These are phyloP conservation scores for Eutypa lata DNA, from an alignment of 2,329 filamentous ascomycete species.

Conservation along the genomic window DNA sequence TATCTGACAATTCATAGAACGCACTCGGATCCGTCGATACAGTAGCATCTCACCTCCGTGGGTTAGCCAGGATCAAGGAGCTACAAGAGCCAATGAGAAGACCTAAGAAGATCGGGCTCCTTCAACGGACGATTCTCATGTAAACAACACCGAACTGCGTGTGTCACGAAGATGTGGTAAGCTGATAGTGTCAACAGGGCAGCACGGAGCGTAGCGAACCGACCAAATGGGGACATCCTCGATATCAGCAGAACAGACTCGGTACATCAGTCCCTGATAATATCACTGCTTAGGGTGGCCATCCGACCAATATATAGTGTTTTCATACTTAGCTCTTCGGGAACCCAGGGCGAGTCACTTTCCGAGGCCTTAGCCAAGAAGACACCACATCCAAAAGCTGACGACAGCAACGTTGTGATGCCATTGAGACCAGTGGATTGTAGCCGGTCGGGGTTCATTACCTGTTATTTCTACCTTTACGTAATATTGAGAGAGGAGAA, in stretches of 20 bases:
- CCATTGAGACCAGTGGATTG: slow-evolving; percentile 26
- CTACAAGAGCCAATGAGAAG: slow-evolving; percentile 25
- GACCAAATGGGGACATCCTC: slow-evolving; percentile 34
- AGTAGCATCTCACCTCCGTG: slow-evolving; percentile 40
- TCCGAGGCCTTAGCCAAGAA: slow-evolving; percentile 25
- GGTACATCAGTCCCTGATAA: slow-evolving; percentile 42
- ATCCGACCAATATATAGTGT: slow-evolving; percentile 37
- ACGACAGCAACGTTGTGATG: slow-evolving; percentile 12
- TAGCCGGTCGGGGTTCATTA: slow-evolving; percentile 43
- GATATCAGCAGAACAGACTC: slow-evolving; percentile 35
- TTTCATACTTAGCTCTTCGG: slow-evolving; percentile 20
- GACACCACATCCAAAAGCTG: slow-evolving; percentile 16
- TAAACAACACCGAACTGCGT: slow-evolving; percentile 16
- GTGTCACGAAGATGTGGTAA: neutral
- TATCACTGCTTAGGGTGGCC: slow-evolving; percentile 42
- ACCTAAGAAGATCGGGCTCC: slow-evolving; percentile 29
- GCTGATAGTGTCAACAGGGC: slow-evolving; percentile 29
- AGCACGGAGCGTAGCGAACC: slow-evolving; percentile 36
- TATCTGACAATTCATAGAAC: slow-evolving; percentile 28
- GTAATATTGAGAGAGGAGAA: slow-evolving; percentile 39
- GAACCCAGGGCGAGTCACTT: slow-evolving; percentile 21
- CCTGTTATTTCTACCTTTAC: slow-evolving; percentile 45
- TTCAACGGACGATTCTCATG: slow-evolving; percentile 43
- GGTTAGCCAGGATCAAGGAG: slow-evolving; percentile 33
- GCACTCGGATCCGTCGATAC: slow-evolving; percentile 41